phyloP scores from a whole-genome alignment of 176 grass and related monocot genomes.

The Musa troglodytarum region DNA sequence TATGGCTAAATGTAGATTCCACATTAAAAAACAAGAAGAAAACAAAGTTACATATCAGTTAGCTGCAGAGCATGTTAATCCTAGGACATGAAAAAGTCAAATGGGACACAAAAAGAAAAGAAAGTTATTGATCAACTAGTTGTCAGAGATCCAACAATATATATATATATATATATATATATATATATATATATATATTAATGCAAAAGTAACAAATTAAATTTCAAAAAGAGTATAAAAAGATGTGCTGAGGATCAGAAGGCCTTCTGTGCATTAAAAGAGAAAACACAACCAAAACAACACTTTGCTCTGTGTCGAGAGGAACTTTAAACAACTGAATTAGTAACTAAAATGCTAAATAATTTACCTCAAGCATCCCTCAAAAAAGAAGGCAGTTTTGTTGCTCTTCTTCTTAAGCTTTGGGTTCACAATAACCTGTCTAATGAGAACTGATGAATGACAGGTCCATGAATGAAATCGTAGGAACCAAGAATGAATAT shows the following conservation, averaged over 20 bases:
- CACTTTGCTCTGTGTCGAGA: not conserved
- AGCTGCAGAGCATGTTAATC: not conserved
- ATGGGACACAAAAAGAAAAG: too few species aligned
- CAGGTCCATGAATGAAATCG: not conserved
- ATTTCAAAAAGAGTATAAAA: not conserved
- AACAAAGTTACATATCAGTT: not conserved
- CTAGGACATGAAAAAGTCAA: too few species aligned
- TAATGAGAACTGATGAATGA: slow-evolving; percentile 4
- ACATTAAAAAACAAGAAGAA: too few species aligned
- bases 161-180: not conserved
- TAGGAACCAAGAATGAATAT: slow-evolving; percentile 3
- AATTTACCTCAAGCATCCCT: slow-evolving; percentile 83
- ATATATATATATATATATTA: not conserved
- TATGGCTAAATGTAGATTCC: not conserved
- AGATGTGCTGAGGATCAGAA: not conserved
- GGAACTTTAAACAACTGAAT: not conserved
- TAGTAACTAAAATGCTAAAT: not conserved
- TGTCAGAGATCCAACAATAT: too few species aligned
- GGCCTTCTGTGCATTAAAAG: not conserved
- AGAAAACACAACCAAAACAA: not conserved
- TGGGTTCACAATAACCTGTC: slow-evolving; percentile 78
- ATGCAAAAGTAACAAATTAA: not conserved
- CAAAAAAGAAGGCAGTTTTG: slow-evolving; percentile 78
- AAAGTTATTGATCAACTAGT: too few species aligned
- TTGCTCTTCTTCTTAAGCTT: slow-evolving; percentile 58